A percentile compares a stretch with the other conserved stretches of the same genome.
Conservation (phyloP, 257 asterid genomes). For the Nyctanthes arbortristis region DNA sequence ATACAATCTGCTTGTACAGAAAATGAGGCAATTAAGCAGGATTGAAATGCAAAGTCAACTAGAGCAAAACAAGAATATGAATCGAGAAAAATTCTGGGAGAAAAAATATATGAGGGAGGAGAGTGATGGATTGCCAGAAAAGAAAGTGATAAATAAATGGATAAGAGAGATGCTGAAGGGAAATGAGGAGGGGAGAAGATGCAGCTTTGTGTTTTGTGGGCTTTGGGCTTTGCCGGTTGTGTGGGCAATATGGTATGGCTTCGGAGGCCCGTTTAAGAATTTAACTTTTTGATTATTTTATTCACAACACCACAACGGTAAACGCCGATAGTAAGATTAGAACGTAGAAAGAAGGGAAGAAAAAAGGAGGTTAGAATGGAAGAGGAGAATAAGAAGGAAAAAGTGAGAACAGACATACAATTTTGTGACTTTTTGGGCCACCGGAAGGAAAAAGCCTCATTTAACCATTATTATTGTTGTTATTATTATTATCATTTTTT, state of each 20-base stretch:
- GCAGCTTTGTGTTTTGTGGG: constrained; percentile 1
- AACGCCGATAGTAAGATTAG: too few relatives aligned
- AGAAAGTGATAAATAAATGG: constrained; percentile 55
- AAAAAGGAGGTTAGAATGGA: too few relatives aligned
- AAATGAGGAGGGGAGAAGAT: constrained; percentile 47
- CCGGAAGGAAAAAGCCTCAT: too few relatives aligned
- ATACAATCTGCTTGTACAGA: constrained; percentile 8
- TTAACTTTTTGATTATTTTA: too few relatives aligned
- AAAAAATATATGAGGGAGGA: not conserved
- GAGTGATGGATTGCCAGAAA: constrained; percentile 28
- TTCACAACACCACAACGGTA: too few relatives aligned
- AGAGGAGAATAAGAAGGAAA: too few relatives aligned
- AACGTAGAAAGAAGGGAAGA: too few relatives aligned
- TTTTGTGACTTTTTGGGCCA: too few relatives aligned
- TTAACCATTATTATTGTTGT: too few relatives aligned
- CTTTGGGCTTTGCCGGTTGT: constrained; percentile 26
- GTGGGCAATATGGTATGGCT: not conserved
- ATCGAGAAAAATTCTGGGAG: constrained; percentile 1
- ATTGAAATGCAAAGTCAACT: not conserved
- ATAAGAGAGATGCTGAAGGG: constrained; percentile 44
- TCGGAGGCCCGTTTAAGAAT: not conserved
- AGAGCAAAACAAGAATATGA: not conserved
- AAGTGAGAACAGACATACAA: too few relatives aligned
- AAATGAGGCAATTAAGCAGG: constrained; percentile 25
- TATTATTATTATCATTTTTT: too few relatives aligned